These are phyloP conservation scores for Pythium angustatum DNA, from an alignment of 352 stramenopile species.

Conservation along the genomic window DNA sequence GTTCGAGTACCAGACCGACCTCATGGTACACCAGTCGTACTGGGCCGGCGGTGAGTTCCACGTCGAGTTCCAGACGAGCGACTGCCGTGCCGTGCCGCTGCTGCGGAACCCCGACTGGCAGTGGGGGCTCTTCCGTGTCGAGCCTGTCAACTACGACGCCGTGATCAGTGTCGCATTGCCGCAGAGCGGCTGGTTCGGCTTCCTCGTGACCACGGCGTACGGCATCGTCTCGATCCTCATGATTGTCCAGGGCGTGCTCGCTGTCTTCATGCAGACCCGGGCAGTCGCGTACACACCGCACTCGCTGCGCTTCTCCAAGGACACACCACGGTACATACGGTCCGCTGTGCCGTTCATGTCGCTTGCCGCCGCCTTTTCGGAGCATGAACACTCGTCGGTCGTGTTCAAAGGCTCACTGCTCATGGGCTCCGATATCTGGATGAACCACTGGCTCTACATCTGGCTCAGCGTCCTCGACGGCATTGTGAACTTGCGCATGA, in stretches of 20 bases:
- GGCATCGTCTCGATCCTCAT: conserved; percentile 51
- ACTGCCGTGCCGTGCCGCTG: conserved; percentile 44
- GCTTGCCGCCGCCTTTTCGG: conserved; percentile 34
- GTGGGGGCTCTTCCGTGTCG: conserved; percentile 48
- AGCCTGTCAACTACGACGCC: conserved; percentile 39
- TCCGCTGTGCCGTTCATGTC: conserved; percentile 56
- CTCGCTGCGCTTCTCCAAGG: conserved; percentile 38
- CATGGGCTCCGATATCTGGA: conserved; percentile 65
- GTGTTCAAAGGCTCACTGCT: conserved; percentile 53
- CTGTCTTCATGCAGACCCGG: conserved; percentile 39
- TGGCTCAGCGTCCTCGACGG: conserved; percentile 56
- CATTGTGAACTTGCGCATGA: conserved; percentile 50
- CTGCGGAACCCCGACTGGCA: conserved; percentile 43
- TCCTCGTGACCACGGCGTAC: conserved; percentile 43
- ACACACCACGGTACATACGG: conserved; percentile 30
- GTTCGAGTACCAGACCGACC: conserved; percentile 62
- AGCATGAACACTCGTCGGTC: conserved; percentile 46
- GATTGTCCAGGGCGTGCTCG: conserved; percentile 52
- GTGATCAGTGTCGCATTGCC: conserved; percentile 49
- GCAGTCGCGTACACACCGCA: conserved; percentile 48
- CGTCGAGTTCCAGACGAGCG: conserved; percentile 58
- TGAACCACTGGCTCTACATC: conserved; percentile 77
- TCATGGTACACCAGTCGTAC: conserved; percentile 58
- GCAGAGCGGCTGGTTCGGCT: conserved; percentile 42
- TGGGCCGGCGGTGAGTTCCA: conserved; percentile 55